Evolutionary conservation across 768 basidiomycete species (phyloP), one percentile per base, ranked within the genome.

Genomic region (Phaffia tasmanica): DNA sequence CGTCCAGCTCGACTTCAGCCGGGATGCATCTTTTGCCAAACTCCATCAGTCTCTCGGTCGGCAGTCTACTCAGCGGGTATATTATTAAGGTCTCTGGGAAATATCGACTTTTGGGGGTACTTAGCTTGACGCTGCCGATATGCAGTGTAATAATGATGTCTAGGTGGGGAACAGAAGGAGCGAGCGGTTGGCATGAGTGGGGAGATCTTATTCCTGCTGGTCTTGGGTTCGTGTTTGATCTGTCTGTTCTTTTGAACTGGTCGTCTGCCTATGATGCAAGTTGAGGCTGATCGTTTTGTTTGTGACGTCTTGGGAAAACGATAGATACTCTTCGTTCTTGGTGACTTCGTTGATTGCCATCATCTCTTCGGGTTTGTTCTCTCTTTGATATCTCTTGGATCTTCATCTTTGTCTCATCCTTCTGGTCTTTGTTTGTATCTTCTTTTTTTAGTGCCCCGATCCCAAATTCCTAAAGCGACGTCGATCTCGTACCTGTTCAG

Each of bases 21-120:
- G 67, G 67, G 23, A 49, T 68, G 23, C 67, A 59, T 19, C 32
- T 68, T 25, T 57, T 68, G 1, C 67, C 67, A n/a, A 63, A 68
- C 57, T 35, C 62, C 1, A 29, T 68, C 51, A 57, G 47, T 4
- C 56, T 68, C 57, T 50, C 61, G 16, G 16, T 63, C 56, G 67
- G 67, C 47, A 63, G 62, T n/a, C 61, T 68, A 35, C 56, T 68
- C 18, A 23, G 42, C 25, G 67, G 67, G 9, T 32, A 59, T 21
- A 48, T 63, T n/a, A 68, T 68, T 53, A 27, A 49, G 18, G 3
- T 18, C 8, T 25, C 67, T 1, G 67, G 67, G 7, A 42, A 57
- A 1, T 68, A 63, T 18, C 67, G 62, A 14, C 0, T 46, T 1
- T 51, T 68, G 4, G 67, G 62, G 6, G 47, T 68, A 29, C 16